Percentiles rank a stretch among this genome's conserved stretches.
Evolutionary conservation across 2,329 filamentous ascomycete species (phyloP).

Genomic region (Aspergillus thermomutatus): DNA sequence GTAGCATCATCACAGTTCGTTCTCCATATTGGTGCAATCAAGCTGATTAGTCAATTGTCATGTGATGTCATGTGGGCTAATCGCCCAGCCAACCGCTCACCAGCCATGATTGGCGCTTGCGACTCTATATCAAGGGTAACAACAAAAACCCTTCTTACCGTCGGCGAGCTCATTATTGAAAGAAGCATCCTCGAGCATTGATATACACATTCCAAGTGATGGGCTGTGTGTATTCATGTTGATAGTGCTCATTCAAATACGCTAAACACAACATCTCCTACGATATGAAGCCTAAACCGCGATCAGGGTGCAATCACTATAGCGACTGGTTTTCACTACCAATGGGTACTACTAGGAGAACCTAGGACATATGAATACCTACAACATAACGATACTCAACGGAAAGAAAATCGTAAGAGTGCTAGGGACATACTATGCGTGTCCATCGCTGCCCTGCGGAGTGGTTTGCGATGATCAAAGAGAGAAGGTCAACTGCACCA

Average conservation of each 20-base stretch:
- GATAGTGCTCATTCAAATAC: neutral
- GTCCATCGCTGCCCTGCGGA: too few species aligned
- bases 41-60: neutral
- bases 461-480: too few species aligned
- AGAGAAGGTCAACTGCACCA: neutral
- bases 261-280: neutral
- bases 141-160: neutral
- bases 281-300: too few species aligned
- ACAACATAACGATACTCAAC: too few species aligned
- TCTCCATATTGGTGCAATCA: neutral
- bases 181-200: neutral
- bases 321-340: too few species aligned
- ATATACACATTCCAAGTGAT: too few species aligned
- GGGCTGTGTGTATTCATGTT: neutral
- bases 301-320: too few species aligned
- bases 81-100: neutral
- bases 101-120: neutral
- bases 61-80: neutral
- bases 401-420: too few species aligned
- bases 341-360: too few species aligned
- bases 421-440: too few species aligned
- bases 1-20: neutral
- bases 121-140: neutral
- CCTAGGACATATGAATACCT: too few species aligned
- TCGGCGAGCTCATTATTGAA: neutral